Base-by-base conservation (phyloP, 164 flowering plant genomes). In the Nymphaea colorata region DNA sequence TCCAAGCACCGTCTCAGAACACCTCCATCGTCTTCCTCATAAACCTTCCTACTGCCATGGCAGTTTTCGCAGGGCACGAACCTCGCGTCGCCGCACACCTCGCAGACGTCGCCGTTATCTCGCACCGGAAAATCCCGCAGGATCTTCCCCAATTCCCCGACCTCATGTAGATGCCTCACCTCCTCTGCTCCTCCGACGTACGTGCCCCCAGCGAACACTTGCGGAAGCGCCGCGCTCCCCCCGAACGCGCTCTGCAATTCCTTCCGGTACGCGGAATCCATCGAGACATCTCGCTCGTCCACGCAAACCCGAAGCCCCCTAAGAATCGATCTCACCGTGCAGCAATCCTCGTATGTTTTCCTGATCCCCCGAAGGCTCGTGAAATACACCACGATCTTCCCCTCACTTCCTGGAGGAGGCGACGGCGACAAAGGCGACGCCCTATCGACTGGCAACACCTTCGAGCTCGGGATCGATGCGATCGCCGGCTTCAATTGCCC, bases 231-330 rank as follows among this genome's bases (percentile, higher is more conserved):
- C 57, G 82, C 74, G 11, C 69, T 70, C 66, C 75, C 85, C 44
- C 80, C 80, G 59, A 92, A 61, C 17, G 72, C 80, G 51, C 64
- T 68, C 69, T 86, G 84, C 69, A 95, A 59, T 62, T 92, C 98
- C 60, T 76, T 85, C 72, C 85, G 78, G 61, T 76, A 92, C 2
- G 73, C 73, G 0, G 89, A 80, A 69, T 95, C 97, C 99, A 95
- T 95, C 0, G 98, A 90, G 42, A 92, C 80, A 64, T 95, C 99
- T 10, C 94, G 79, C 68, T 95, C 99, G 64, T 95, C 99, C 0
- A 95, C 88, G 5, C 63, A 16, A 45, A 95, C 97, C 62, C 90
- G 69, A 72, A 86, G 85, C 5, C 98, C 94, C 72, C 80, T 79
- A 14, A 95, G 74, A 6, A 95, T 92, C 79, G 76, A 75, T 66